Base-by-base conservation (phyloP, 2,329 filamentous ascomycete genomes). In the Juglanconis oblonga region DNA sequence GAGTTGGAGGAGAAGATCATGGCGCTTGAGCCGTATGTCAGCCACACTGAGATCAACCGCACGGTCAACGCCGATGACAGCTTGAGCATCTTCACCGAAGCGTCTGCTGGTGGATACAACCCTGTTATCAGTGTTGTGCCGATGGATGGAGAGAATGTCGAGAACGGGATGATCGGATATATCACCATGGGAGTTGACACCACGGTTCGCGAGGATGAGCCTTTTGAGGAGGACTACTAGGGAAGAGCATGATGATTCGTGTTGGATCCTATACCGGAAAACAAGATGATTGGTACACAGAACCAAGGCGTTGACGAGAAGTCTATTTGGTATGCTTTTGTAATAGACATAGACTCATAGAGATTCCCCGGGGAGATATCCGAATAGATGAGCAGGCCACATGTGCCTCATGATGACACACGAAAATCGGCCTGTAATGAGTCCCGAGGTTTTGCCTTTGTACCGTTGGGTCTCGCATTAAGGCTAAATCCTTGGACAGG, bases 101-200 rank as follows among this genome's bases (percentile, higher is more conserved):
- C 66, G 35, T 55, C 52, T 0, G 64, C 59, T 5, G 64, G 64
- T 47, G 72, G 71, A 5, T 75, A 64, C 42, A 67, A 70, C 40
- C 72, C 73, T 0, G 56, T 69, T 35, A 58, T 76, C 31, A 66
- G 64, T 14, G 65, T 74, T 42, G 67, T 73, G 36, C 64, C 73
- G 4, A 55, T 69, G 24, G 72, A 75, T 60, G 73, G 70, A 2
- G 62, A 70, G 56, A 67, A 75, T 61, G 56, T 72, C 7, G 66
- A 64, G 29, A 75, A 75, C 31, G 72, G 72, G 1, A 67, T 75
- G 65, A 66, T 74, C 42, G 71, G 69, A 2, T 75, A 75, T 44
- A 68, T 75, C 32, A 75, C 71, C 2, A 66, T 75, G n/a, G 71
- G 71, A 6, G 68, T 72, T 17, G 68, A 73, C 52, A 66, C 67